Conservation (phyloP, 805 yeast species). For the Pichia cephalocereana region DNA sequence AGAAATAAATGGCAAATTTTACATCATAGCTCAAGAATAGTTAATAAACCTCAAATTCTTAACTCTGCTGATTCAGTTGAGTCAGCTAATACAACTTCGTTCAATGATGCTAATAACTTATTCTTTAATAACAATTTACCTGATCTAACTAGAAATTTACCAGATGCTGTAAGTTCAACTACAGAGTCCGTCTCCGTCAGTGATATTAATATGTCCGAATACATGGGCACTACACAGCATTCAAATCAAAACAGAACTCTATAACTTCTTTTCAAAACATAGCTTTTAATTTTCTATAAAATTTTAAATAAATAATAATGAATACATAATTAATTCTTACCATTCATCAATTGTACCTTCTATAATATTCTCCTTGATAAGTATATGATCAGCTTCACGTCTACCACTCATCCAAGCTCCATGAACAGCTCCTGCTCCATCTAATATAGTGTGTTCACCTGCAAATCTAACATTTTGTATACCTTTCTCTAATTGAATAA, state of each 20-base stretch:
- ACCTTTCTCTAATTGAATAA: slow-evolving; percentile 54
- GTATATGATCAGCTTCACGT: slow-evolving; percentile 21
- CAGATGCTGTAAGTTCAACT: not conserved
- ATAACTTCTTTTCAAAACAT: not conserved
- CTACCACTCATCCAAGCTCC: slow-evolving; percentile 75
- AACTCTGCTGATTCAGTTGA: too few relatives aligned
- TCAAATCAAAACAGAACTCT: not conserved
- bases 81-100: too few relatives aligned
- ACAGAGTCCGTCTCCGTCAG: not conserved
- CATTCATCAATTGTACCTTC: slow-evolving; percentile 31
- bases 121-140: too few relatives aligned
- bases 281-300: not conserved
- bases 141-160: not conserved
- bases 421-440: slow-evolving; percentile 88
- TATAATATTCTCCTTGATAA: slow-evolving; percentile 15
- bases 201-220: not conserved
- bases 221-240: not conserved
- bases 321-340: not conserved
- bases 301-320: not conserved
- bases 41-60: too few relatives aligned
- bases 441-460: slow-evolving; percentile 81
- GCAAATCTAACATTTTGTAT: slow-evolving; percentile 65
- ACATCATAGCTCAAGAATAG: not conserved
- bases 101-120: too few relatives aligned
- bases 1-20: not conserved